A percentile compares a stretch with the other conserved stretches of the same genome.
Conservation (phyloP, 139 green algal species). For the Trebouxia sp. region DNA sequence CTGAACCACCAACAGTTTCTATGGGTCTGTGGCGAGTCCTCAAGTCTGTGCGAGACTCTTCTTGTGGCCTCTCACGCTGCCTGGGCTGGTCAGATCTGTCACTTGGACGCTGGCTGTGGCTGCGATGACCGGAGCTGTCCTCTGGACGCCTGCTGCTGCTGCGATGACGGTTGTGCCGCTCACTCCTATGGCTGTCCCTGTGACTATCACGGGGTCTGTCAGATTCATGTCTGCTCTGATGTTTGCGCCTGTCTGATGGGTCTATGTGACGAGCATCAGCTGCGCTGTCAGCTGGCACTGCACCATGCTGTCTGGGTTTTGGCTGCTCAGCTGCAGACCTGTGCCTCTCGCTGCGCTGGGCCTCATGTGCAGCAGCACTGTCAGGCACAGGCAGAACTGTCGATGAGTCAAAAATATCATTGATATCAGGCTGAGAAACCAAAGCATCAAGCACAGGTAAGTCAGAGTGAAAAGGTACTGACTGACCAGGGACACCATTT, state of each 20-base stretch:
- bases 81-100: neutral
- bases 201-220: neutral
- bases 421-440: neutral
- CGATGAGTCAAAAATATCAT: neutral
- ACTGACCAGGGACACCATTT: neutral
- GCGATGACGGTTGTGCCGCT: neutral
- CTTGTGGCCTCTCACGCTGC: neutral
- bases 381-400: conserved; percentile 5
- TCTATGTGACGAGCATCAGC: neutral
- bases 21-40: neutral
- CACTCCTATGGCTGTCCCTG: neutral
- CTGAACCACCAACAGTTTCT: neutral
- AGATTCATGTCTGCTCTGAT: neutral
- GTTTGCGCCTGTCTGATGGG: neutral
- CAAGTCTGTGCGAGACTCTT: neutral
- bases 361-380: neutral
- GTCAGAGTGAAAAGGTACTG: conserved; percentile 12
- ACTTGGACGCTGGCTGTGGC: neutral
- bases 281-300: too few species aligned
- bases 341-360: neutral
- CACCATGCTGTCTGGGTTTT: too few species aligned
- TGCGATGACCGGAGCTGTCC: neutral
- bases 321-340: neutral
- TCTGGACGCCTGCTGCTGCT: neutral
- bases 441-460: neutral